A percentile compares a stretch with the other conserved stretches of the same genome.
phyloP scores from a whole-genome alignment of 1,284 basidiomycete genomes.

The Ustilago cynodontis region DNA sequence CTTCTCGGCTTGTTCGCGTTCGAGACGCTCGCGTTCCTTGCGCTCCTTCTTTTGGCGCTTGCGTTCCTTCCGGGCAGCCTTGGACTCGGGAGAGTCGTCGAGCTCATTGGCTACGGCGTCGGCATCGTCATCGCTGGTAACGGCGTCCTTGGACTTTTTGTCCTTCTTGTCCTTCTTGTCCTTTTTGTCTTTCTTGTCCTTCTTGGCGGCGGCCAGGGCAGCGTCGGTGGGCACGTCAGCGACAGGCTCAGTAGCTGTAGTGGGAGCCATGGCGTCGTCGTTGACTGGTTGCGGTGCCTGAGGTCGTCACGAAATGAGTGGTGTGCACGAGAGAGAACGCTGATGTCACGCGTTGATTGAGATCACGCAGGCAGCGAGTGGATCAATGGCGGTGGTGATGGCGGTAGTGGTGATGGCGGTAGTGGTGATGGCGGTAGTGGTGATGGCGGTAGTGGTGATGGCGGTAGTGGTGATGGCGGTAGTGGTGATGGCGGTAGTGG shows the following conservation, averaged over 20 bases:
- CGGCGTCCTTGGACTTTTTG: conserved; percentile 20
- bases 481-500: too few species aligned
- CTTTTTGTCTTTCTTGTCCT: conserved; percentile 15
- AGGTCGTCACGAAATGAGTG: not conserved
- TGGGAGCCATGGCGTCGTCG: conserved; percentile 19
- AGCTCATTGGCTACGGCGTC: conserved; percentile 27
- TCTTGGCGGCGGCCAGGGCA: not conserved
- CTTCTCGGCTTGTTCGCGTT: conserved; percentile 52
- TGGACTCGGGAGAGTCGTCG: conserved; percentile 18
- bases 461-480: too few species aligned
- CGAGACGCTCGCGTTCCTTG: conserved; percentile 40
- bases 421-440: too few species aligned
- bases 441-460: too few species aligned
- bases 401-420: too few species aligned
- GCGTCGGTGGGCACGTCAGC: conserved; percentile 12
- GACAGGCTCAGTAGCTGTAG: conserved; percentile 13
- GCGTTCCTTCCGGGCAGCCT: conserved; percentile 25
- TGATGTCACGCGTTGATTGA: too few species aligned
- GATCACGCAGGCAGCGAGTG: too few species aligned
- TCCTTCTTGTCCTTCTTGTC: conserved; percentile 24
- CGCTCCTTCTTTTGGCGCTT: conserved; percentile 54
- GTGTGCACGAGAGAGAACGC: not conserved
- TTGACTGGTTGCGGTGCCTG: conserved; percentile 1
- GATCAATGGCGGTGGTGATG: too few species aligned
- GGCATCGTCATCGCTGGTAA: conserved; percentile 27